These are phyloP conservation scores for Miscanthus lutarioriparius DNA, from an alignment of 176 grass and related monocot species.

Conservation along the genomic window DNA sequence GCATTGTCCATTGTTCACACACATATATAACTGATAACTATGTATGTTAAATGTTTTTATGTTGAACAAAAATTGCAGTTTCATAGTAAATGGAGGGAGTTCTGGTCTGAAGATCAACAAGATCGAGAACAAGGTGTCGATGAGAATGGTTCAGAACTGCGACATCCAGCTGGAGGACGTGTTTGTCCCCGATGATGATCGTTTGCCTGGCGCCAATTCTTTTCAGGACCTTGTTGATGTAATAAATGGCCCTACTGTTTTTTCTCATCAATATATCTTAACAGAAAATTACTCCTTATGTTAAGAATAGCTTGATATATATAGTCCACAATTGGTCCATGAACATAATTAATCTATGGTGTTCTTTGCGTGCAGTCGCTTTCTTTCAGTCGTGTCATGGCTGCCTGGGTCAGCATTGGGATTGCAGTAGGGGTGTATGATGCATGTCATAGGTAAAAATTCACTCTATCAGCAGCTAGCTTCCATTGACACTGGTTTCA, in stretches of 20 bases:
- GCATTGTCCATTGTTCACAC: too few species aligned
- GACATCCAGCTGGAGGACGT: slow-evolving; percentile 59
- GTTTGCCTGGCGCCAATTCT: slow-evolving; percentile 42
- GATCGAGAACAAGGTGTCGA: slow-evolving; percentile 64
- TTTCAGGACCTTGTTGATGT: slow-evolving; percentile 60
- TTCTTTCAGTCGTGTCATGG: slow-evolving; percentile 56
- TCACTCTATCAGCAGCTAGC: not conserved
- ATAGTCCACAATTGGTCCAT: too few species aligned
- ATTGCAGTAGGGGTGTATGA: slow-evolving; percentile 57
- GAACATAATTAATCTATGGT: too few species aligned
- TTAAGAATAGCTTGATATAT: too few species aligned
- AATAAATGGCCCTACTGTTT: not conserved
- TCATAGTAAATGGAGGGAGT: slow-evolving; percentile 55
- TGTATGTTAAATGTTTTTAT: too few species aligned
- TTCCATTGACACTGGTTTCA: too few species aligned
- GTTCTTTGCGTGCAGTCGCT: slow-evolving; percentile 34
- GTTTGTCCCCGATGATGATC: slow-evolving; percentile 62
- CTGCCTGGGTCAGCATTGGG: slow-evolving; percentile 63
- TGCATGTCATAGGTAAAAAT: slow-evolving; percentile 49
- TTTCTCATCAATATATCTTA: too few species aligned
- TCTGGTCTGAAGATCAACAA: slow-evolving; percentile 47
- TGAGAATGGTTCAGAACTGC: slow-evolving; percentile 75
- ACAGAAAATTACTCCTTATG: too few species aligned
- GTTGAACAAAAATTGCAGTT: slow-evolving; percentile 25
- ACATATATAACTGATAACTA: not conserved